phyloP scores from a whole-genome alignment of 164 flowering plant species.

The Aristolochia fimbriata region DNA sequence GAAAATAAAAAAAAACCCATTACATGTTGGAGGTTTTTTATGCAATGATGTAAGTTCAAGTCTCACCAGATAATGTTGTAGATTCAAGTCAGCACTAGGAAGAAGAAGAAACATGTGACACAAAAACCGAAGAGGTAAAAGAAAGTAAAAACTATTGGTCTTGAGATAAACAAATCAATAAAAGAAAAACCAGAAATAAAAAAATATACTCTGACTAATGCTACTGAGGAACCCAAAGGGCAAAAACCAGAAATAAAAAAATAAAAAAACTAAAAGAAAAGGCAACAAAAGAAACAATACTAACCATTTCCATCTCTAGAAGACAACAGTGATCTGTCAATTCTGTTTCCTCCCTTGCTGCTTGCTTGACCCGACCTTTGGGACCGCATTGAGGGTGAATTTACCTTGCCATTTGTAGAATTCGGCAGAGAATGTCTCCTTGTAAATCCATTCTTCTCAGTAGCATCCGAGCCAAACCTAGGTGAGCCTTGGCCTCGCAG shows the following conservation, averaged over 20 bases:
- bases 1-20: too few species aligned
- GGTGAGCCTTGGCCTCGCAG: conserved; percentile 55
- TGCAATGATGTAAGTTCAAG: too few species aligned
- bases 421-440: conserved; percentile 71
- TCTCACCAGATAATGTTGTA: too few species aligned
- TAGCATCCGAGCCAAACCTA: conserved; percentile 30
- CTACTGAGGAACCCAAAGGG: too few species aligned
- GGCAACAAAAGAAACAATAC: conserved; percentile 1
- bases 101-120: too few species aligned
- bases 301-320: conserved; percentile 63
- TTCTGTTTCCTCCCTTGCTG: conserved; percentile 31
- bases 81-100: too few species aligned
- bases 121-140: too few species aligned
- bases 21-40: too few species aligned
- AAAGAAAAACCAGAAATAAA: too few species aligned
- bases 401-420: conserved; percentile 37
- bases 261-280: background rate
- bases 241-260: background rate
- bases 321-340: conserved; percentile 33
- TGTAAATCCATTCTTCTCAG: conserved; percentile 36
- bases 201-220: too few species aligned
- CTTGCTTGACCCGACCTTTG: conserved; percentile 31
- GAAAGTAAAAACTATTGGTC: too few species aligned
- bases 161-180: too few species aligned
- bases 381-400: conserved; percentile 42